Conservation (phyloP, 2,329 filamentous ascomycete species). For the Gaeumannomyces sp. region DNA sequence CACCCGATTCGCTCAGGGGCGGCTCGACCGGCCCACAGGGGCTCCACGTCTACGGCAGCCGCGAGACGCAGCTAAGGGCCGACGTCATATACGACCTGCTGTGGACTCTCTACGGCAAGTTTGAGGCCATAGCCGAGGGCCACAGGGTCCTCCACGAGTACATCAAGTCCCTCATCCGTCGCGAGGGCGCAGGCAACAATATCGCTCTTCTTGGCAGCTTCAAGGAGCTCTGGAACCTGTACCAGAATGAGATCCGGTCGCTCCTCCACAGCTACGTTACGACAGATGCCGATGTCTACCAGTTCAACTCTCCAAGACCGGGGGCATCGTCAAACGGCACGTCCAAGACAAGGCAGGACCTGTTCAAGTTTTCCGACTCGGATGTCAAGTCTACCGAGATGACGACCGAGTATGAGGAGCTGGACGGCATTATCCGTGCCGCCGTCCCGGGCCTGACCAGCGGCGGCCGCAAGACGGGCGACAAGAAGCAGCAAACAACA, state of each 20-base stretch:
- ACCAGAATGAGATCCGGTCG: slow-evolving; percentile 95
- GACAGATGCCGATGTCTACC: slow-evolving; percentile 73
- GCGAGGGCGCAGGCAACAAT: slow-evolving; percentile 65
- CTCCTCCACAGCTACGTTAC: slow-evolving; percentile 94
- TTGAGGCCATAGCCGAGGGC: slow-evolving; percentile 93
- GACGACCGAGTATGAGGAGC: slow-evolving; percentile 75
- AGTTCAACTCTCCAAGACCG: slow-evolving; percentile 48
- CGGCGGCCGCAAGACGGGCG: slow-evolving; percentile 48
- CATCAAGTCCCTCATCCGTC: slow-evolving; percentile 74
- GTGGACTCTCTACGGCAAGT: slow-evolving; percentile 90
- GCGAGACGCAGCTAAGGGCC: slow-evolving; percentile 69
- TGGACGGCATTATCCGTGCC: slow-evolving; percentile 82
- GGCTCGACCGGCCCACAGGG: slow-evolving; percentile 37
- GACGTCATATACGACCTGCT: slow-evolving; percentile 87
- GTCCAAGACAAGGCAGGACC: slow-evolving; percentile 49
- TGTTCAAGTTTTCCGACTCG: slow-evolving; percentile 83
- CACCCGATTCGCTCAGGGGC: slow-evolving; percentile 73
- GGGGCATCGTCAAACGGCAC: slow-evolving; percentile 37
- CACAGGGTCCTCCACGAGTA: slow-evolving; percentile 93
- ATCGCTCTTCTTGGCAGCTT: slow-evolving; percentile 75
- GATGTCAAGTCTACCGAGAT: slow-evolving; percentile 76
- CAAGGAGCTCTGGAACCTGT: slow-evolving; percentile 94
- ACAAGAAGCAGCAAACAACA: slow-evolving; percentile 35
- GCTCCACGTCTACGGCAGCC: slow-evolving; percentile 56
- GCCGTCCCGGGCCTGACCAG: slow-evolving; percentile 89